Conservation (phyloP, 805 yeast species). For the Spathaspora hagerdaliae region DNA sequence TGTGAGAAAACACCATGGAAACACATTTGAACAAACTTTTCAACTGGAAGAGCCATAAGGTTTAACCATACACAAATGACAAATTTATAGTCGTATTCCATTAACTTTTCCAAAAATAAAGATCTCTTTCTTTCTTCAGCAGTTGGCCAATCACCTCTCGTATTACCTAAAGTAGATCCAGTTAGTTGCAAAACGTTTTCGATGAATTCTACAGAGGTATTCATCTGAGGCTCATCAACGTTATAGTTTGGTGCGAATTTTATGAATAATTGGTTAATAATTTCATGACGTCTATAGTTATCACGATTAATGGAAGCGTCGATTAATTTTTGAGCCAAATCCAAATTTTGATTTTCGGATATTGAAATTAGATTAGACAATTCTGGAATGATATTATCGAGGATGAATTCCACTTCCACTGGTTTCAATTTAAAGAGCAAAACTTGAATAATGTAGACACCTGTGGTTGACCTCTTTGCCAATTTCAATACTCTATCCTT, state of each 20-base stretch:
- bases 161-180: conserved; percentile 74
- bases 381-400: conserved; percentile 65
- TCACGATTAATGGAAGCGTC: conserved; percentile 60
- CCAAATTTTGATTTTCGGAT: conserved; percentile 59
- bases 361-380: conserved; percentile 50
- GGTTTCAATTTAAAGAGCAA: conserved; percentile 62
- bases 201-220: conserved; percentile 45
- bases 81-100: conserved; percentile 62
- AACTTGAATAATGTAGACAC: conserved; percentile 74
- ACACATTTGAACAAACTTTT: conserved; percentile 68
- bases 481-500: conserved; percentile 67
- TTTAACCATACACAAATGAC: conserved; percentile 56
- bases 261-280: conserved; percentile 43
- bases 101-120: conserved; percentile 66
- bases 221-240: not conserved
- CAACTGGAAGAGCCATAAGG: conserved; percentile 56
- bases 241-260: conserved; percentile 41
- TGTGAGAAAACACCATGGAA: conserved; percentile 89
- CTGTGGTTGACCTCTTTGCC: conserved; percentile 79
- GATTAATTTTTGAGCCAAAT: conserved; percentile 61
- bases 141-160: conserved; percentile 88
- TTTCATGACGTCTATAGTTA: conserved; percentile 56
- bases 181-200: conserved; percentile 66
- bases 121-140: conserved; percentile 83
- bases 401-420: conserved; percentile 56